Conservation (phyloP, 768 basidiomycete species). For the Boletus subcaerulescens region DNA sequence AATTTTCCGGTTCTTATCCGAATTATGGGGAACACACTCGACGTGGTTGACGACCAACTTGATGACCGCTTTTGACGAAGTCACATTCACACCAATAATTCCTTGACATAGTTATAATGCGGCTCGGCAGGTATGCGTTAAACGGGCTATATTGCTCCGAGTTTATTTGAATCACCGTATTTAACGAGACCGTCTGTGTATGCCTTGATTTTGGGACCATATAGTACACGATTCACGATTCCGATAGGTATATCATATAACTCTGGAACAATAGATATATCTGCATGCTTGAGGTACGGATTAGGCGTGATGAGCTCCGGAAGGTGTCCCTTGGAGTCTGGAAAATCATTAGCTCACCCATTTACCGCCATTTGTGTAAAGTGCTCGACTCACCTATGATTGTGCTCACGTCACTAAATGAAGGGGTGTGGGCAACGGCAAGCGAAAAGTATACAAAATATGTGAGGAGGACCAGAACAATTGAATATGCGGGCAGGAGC, state of each 20-base stretch:
- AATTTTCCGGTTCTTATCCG: conserved; percentile 14
- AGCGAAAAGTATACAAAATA: conserved; percentile 77
- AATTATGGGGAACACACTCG: not conserved
- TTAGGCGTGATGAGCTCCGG: conserved; percentile 36
- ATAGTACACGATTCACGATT: conserved; percentile 73
- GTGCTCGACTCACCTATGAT: conserved; percentile 53
- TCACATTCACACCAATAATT: conserved; percentile 4
- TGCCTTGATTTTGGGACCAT: conserved; percentile 32
- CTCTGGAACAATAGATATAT: conserved; percentile 51
- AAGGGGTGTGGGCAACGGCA: conserved; percentile 67
- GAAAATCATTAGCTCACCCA: conserved; percentile 10
- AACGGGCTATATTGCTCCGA: conserved; percentile 4
- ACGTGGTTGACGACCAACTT: not conserved
- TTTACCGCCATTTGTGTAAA: conserved; percentile 8
- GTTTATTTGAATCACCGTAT: conserved; percentile 14
- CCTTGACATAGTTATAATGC: conserved; percentile 16
- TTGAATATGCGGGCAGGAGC: conserved; percentile 74
- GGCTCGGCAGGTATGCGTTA: not conserved
- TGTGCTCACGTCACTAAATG: conserved; percentile 63
- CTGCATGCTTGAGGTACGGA: conserved; percentile 50
- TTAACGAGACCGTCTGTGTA: conserved; percentile 15
- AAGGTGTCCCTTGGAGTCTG: conserved; percentile 59
- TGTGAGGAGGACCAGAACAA: conserved; percentile 67
- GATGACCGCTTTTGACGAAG: not conserved
- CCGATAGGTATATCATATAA: conserved; percentile 83